Evolutionary conservation across 768 basidiomycete species (phyloP).

Genomic region (Xerocomellus amylosporus): DNA sequence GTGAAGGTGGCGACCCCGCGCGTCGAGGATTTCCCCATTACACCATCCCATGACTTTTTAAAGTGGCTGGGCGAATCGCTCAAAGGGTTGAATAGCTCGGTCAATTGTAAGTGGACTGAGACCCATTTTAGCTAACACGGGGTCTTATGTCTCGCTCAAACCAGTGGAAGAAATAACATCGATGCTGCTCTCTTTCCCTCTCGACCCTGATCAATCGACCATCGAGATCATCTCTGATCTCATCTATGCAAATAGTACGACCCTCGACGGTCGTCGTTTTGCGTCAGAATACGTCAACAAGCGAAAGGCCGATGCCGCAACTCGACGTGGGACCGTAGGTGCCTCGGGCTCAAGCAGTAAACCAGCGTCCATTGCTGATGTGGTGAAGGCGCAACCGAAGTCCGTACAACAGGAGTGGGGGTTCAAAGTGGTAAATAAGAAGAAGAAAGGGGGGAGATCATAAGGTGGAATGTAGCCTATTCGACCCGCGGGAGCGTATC

Average conservation of each 20-base stretch:
- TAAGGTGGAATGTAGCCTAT: slow-evolving; percentile 27
- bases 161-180: slow-evolving; percentile 94
- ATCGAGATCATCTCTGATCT: slow-evolving; percentile 92
- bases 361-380: slow-evolving; percentile 76
- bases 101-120: slow-evolving; percentile 46
- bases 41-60: slow-evolving; percentile 87
- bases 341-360: slow-evolving; percentile 40
- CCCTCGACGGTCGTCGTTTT: slow-evolving; percentile 91
- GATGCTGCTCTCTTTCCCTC: slow-evolving; percentile 91
- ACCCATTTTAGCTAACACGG: slow-evolving; percentile 1
- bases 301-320: slow-evolving; percentile 77
- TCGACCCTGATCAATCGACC: slow-evolving; percentile 81
- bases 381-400: slow-evolving; percentile 87
- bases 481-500: slow-evolving; percentile 4
- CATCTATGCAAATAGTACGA: slow-evolving; percentile 93
- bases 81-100: slow-evolving; percentile 60
- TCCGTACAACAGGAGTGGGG: slow-evolving; percentile 76
- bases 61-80: slow-evolving; percentile 87
- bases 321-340: slow-evolving; percentile 47
- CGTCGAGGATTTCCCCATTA: slow-evolving; percentile 58
- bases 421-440: slow-evolving; percentile 94
- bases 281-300: slow-evolving; percentile 87
- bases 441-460: slow-evolving; percentile 76
- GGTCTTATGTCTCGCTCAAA: slow-evolving; percentile 20
- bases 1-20: slow-evolving; percentile 34